These are phyloP conservation scores for Schrenkiella parvula DNA, from an alignment of 345 rosid species.

Conservation along the genomic window DNA sequence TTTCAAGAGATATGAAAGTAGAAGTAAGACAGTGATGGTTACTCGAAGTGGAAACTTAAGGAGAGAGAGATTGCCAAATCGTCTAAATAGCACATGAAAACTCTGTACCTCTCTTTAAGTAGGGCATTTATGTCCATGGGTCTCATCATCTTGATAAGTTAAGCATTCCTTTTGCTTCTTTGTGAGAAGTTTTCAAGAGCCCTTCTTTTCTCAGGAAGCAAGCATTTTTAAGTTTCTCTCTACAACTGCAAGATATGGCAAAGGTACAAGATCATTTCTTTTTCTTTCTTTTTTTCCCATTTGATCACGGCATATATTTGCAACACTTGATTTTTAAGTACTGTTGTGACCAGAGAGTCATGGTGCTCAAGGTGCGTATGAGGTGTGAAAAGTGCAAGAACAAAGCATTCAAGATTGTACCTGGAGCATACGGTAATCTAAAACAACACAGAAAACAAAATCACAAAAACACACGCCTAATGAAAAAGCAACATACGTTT, in stretches of 20 bases:
- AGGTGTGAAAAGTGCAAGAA: slow-evolving; percentile 14
- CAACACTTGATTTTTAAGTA: not conserved
- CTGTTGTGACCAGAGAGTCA: not conserved
- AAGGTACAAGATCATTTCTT: not conserved
- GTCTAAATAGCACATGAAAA: slow-evolving; percentile 5
- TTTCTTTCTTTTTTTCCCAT: not conserved
- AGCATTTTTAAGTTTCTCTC: not conserved
- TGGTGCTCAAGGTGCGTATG: slow-evolving; percentile 12
- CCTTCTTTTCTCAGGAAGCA: not conserved
- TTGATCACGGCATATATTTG: not conserved
- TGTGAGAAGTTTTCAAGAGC: not conserved
- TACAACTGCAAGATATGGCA: not conserved
- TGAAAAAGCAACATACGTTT: not conserved
- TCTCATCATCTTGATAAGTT: slow-evolving; percentile 9
- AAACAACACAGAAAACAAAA: not conserved
- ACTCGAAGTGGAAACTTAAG: not conserved
- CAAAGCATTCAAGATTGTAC: slow-evolving; percentile 7
- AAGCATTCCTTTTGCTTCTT: not conserved
- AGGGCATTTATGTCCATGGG: not conserved
- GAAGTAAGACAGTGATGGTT: not conserved
- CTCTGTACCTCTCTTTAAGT: slow-evolving; percentile 7
- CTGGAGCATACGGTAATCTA: slow-evolving; percentile 2
- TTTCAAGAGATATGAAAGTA: not conserved
- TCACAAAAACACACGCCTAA: not conserved
- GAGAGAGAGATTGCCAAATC: not conserved